These are phyloP conservation scores for Rhodotorula sp. DNA, from an alignment of 1,284 basidiomycete genomes.

Conservation along the genomic window DNA sequence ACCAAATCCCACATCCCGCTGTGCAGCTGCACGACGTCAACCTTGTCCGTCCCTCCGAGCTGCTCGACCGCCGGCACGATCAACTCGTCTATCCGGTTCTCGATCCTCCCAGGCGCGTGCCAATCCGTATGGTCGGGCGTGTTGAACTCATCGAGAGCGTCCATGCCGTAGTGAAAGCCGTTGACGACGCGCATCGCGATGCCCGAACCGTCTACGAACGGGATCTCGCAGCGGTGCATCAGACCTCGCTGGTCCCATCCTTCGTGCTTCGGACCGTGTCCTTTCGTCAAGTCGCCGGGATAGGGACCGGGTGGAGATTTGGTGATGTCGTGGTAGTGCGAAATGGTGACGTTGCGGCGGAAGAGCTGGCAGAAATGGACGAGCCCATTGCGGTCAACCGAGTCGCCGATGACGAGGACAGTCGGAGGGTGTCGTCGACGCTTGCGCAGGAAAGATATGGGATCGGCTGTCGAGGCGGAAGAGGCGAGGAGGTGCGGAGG, in stretches of 20 bases:
- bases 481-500: neutral
- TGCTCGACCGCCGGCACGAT: conserved; percentile 35
- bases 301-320: conserved; percentile 25
- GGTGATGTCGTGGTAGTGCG: conserved; percentile 34
- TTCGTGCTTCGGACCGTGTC: conserved; percentile 35
- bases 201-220: conserved; percentile 16
- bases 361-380: conserved; percentile 41
- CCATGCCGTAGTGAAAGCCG: conserved; percentile 42
- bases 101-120: conserved; percentile 38
- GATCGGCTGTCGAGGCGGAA: conserved; percentile 1
- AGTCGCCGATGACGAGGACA: conserved; percentile 38
- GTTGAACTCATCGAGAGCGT: conserved; percentile 42
- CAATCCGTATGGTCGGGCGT: conserved; percentile 40
- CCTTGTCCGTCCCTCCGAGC: conserved; percentile 33
- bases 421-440: conserved; percentile 27
- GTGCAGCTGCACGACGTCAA: conserved; percentile 37
- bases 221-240: conserved; percentile 39
- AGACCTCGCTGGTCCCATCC: conserved; percentile 41
- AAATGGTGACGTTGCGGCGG: conserved; percentile 34
- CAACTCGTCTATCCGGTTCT: conserved; percentile 35
- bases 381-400: conserved; percentile 41
- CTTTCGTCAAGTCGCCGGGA: conserved; percentile 27
- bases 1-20: conserved; percentile 42
- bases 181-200: conserved; percentile 36
- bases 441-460: conserved; percentile 35